phyloP scores from a whole-genome alignment of 495 filamentous ascomycete genomes.

The Aspergillus coremiiformis region DNA sequence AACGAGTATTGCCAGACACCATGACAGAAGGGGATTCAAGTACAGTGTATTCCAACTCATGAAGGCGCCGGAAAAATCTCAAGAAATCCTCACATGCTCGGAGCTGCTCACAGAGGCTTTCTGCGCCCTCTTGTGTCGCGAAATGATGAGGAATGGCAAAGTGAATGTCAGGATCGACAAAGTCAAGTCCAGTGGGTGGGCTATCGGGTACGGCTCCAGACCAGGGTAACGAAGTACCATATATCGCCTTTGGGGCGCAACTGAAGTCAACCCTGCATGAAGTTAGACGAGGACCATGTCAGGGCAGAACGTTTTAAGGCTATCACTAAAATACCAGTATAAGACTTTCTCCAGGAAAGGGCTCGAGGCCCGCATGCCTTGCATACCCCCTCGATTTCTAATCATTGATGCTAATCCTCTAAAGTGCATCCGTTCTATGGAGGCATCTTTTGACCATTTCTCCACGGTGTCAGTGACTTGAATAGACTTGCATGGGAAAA shows the following conservation, averaged over 20 bases:
- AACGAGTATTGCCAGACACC: not conserved
- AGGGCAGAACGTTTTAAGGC: not conserved
- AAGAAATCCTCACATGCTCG: conserved; percentile 24
- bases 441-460: conserved; percentile 29
- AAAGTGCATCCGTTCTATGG: conserved; percentile 26
- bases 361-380: conserved; percentile 15
- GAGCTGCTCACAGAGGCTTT: conserved; percentile 16
- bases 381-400: conserved; percentile 22
- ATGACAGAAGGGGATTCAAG: conserved; percentile 12
- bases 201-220: conserved; percentile 14
- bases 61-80: conserved; percentile 20
- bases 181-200: conserved; percentile 13
- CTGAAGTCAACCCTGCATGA: conserved; percentile 21
- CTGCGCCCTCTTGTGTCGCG: conserved; percentile 7
- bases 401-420: conserved; percentile 23
- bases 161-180: conserved; percentile 16
- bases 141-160: conserved; percentile 12
- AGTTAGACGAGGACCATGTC: not conserved
- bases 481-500: not conserved
- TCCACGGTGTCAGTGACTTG: conserved; percentile 8
- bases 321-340: conserved; percentile 17
- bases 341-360: conserved; percentile 22
- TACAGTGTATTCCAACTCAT: conserved; percentile 12
- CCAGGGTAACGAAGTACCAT: conserved; percentile 21
- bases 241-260: conserved; percentile 24